These are phyloP conservation scores for Mitragyna speciosa DNA, from an alignment of 257 asterid species.

Conservation along the genomic window DNA sequence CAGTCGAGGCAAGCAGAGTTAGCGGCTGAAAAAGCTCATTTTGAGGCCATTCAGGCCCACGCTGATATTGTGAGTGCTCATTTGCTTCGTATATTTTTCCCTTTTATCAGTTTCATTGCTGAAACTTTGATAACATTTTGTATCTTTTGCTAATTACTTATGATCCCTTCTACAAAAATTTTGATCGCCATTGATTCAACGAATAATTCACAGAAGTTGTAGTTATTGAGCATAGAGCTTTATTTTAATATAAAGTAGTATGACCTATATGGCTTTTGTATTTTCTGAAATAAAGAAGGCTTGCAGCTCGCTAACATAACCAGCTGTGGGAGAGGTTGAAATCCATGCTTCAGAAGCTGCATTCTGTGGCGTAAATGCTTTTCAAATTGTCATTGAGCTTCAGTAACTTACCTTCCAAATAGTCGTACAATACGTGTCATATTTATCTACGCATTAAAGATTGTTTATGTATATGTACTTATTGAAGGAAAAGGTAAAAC, in stretches of 20 bases:
- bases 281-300: no score
- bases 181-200: not conserved
- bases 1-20: conserved; percentile 66
- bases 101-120: not conserved
- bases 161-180: not conserved
- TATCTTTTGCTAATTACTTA: not conserved
- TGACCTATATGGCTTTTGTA: not conserved
- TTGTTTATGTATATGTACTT: no score
- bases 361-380: no score
- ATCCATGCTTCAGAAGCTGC: no score
- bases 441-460: no score
- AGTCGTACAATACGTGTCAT: no score
- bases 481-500: no score
- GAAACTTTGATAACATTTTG: not conserved
- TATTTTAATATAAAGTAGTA: not conserved
- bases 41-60: conserved; percentile 70
- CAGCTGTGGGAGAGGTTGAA: no score
- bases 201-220: not conserved
- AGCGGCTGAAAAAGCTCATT: conserved; percentile 80
- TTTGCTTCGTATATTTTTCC: not conserved
- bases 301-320: no score
- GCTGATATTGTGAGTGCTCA: conserved; percentile 68
- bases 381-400: no score
- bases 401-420: no score
- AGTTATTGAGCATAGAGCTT: not conserved